Base-by-base conservation (phyloP, 805 yeast species). In the Candida insectalens region DNA sequence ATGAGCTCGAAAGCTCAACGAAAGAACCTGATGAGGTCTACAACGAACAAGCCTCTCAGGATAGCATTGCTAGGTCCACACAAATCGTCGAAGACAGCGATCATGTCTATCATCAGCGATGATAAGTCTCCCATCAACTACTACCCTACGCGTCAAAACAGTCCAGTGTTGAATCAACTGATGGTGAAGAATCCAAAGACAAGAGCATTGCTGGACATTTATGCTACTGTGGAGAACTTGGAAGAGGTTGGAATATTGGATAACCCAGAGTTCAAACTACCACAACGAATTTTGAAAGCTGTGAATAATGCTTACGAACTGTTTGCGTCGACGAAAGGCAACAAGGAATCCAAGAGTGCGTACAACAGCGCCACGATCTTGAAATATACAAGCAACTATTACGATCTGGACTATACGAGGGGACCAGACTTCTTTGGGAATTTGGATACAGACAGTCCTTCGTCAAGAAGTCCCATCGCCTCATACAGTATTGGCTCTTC, bases 101-200 rank as follows among this genome's bases (percentile, higher is more conserved):
- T 55, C 6, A 48, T 52, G 2, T 55, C 60, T 2, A 53, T 53
- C 13, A 36, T 54, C 15, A 36, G 50, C 27, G 52, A 50, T 30
- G 42, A 45, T 29, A 48, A 49, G 30, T 51, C 58, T 1, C 30
- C 74, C 32, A 87, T 78, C 38, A 80, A 81, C 0, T 79, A 82
- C 50, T 82, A 82, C 45, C 94, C 92, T 4, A 82, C 89, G 3
- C 61, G 69, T 29, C 69, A 65, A 36, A 74, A 76, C 37, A 71
- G 70, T 4, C 73, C 84, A 18, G 61, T 74, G 36, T 50, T 80
- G 26, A 65, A 77, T 38, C 73, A 72, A 14, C 81, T 63, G 46
- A 51, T 47, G 5, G 76, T 88, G 0, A 46, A 46, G 13, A 47
- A 59, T 10, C 42, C 40, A 1, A 40, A 50, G 13, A 57, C 74